Percentiles rank a stretch among this genome's conserved stretches.
Evolutionary conservation across 2,329 filamentous ascomycete species (phyloP).

Genomic region (Calonectria ilicicola): DNA sequence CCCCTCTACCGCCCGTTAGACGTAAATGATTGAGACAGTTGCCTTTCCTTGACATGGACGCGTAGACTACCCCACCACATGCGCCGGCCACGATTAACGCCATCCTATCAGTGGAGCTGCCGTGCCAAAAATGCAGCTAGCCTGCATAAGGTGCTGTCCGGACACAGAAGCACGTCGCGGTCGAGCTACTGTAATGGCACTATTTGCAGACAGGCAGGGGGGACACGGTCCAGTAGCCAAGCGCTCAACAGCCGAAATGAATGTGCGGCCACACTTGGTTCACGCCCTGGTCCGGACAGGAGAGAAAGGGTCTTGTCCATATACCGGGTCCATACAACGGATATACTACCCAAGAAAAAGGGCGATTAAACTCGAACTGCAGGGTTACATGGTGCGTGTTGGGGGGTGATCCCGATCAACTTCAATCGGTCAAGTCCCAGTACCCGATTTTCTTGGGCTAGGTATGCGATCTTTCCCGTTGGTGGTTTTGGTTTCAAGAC

Average conservation of each 20-base stretch:
- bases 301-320: neutral
- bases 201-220: neutral
- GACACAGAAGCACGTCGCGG: neutral
- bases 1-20: neutral
- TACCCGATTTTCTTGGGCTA: neutral
- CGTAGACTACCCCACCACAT: conserved; percentile 13
- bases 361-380: conserved; percentile 12
- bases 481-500: conserved; percentile 6
- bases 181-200: neutral
- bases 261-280: neutral
- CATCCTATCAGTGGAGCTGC: conserved; percentile 14
- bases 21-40: conserved; percentile 1
- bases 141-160: neutral
- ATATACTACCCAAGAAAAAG: neutral
- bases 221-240: conserved; percentile 10
- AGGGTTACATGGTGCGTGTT: conserved; percentile 26
- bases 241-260: conserved; percentile 40
- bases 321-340: neutral
- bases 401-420: conserved; percentile 9
- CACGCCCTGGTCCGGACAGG: neutral
- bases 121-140: conserved; percentile 1
- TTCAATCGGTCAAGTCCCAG: neutral
- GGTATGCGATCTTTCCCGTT: neutral
- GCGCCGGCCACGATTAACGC: neutral
- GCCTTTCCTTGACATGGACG: conserved; percentile 10